Base-by-base conservation (phyloP, 78 protist species). In the Polysphondylium violaceum region DNA sequence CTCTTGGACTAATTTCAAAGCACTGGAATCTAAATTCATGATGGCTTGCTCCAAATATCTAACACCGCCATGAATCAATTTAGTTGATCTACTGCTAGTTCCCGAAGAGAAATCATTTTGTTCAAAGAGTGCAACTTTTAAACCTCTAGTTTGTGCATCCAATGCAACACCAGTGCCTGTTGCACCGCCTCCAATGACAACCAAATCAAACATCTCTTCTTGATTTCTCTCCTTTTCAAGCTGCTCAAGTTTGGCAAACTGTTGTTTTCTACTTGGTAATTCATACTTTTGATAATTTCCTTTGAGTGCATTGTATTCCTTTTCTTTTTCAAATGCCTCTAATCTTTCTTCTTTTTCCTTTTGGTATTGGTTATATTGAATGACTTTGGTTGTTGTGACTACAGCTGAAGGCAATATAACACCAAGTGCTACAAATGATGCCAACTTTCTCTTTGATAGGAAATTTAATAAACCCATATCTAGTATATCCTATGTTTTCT, bases 161-260 rank as follows among this genome's bases (percentile, higher is more conserved):
- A 98, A 64, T 5, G 98, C 97, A 0, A 89, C 86, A 21, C 98
- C 99, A 0, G 91, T 7, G 16, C 99, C 98, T 0, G 98, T 95
- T 16, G 98, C 98, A 23, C 98, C 99, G 35, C 98, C 99, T 35
- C 98, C 98, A 55, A 97, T 87, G 19, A 97, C 94, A 5, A 97
- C 64, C 2, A 97, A 44, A 76, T 97, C 98, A 27, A 88, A 77
- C 51, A 25, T 60, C 23, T 58, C 9, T 21, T 51, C 68, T 11
- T 74, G 71, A 51, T 74, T 35, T 21, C 2, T 9, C 5, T 19
- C 67, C 7, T 33, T 36, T 38, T 21, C 31, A 7, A 19, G 14
- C 9, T 72, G 12, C 11, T 64, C 16, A 36, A 6, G 11, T 9
- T 8, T 19, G 7, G 36, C 36, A 16, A 31, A 1, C 19, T 33